Evolutionary conservation across 2,329 filamentous ascomycete genomes (phyloP).

Genomic region (Aurifilum marmelostoma): DNA sequence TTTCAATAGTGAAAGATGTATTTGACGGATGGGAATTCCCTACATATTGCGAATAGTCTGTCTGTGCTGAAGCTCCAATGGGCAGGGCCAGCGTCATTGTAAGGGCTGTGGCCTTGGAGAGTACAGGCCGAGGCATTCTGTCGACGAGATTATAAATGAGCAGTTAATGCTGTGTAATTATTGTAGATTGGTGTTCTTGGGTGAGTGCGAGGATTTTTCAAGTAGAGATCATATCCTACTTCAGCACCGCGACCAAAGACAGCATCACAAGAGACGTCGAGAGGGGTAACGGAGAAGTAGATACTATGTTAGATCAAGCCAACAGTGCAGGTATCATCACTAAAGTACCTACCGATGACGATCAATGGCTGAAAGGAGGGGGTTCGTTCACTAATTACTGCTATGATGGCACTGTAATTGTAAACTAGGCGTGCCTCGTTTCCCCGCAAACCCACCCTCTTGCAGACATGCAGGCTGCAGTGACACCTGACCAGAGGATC

Average conservation of each 20-base stretch:
- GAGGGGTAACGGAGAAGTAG: not conserved
- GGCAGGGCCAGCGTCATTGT: not conserved
- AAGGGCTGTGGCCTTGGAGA: not conserved
- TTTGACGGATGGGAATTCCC: not conserved
- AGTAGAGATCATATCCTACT: not conserved
- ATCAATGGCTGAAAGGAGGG: not conserved
- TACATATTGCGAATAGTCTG: slow-evolving; percentile 26
- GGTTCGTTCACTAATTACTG: not conserved
- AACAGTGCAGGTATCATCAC: not conserved
- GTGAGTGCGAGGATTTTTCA: not conserved
- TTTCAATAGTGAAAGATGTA: not conserved
- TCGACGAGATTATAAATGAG: not conserved
- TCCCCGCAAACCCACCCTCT: slow-evolving; percentile 7
- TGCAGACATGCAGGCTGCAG: slow-evolving; percentile 8
- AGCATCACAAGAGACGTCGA: not conserved
- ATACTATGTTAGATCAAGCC: not conserved
- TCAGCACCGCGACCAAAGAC: not conserved
- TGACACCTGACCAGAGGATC: slow-evolving; percentile 1
- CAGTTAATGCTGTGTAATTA: not conserved
- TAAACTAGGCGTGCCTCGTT: not conserved
- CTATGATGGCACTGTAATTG: not conserved
- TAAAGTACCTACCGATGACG: not conserved
- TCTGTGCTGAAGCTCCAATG: not conserved
- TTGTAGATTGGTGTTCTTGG: not conserved
- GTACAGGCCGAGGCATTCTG: slow-evolving; percentile 10